A percentile compares a stretch with the other conserved stretches of the same genome.
phyloP scores from a whole-genome alignment of 192 early-diverging fungal species.

The Coemansia sp. region DNA sequence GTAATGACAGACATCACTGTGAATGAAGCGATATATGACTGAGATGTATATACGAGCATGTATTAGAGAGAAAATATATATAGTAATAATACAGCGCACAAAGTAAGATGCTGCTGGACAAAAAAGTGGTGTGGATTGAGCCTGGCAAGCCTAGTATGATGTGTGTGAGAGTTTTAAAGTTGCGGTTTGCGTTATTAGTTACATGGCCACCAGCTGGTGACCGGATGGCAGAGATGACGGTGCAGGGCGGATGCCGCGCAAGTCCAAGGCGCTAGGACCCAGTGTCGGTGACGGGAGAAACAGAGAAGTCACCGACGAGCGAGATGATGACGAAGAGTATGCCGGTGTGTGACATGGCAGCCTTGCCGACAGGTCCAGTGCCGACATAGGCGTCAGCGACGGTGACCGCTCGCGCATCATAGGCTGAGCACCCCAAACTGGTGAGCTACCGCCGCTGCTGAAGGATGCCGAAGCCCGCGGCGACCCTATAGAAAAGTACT shows the following conservation, averaged over 20 bases:
- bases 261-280: constrained; percentile 37
- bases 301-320: constrained; percentile 9
- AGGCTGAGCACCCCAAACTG: constrained; percentile 22
- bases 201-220: constrained; percentile 47
- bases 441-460: constrained; percentile 8
- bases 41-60: constrained; percentile 2
- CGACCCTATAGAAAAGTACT: constrained; percentile 35
- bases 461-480: constrained; percentile 22
- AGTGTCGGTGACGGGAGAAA: constrained; percentile 30
- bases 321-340: constrained; percentile 38
- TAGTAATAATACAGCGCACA: constrained; percentile 6
- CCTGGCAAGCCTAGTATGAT: constrained; percentile 5
- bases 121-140: constrained; percentile 1
- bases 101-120: constrained; percentile 6
- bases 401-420: constrained; percentile 39
- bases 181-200: constrained; percentile 3
- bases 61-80: not conserved
- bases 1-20: not conserved
- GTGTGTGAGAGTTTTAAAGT: constrained; percentile 1
- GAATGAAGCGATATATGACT: not conserved
- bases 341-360: constrained; percentile 49
- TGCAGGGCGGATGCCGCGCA: constrained; percentile 21
- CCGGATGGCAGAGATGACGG: constrained; percentile 36
- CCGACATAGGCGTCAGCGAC: constrained; percentile 46
- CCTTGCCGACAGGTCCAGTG: constrained; percentile 42